Evolutionary conservation across 257 asterid species (phyloP).

Genomic region (Penstemon newberryi): DNA sequence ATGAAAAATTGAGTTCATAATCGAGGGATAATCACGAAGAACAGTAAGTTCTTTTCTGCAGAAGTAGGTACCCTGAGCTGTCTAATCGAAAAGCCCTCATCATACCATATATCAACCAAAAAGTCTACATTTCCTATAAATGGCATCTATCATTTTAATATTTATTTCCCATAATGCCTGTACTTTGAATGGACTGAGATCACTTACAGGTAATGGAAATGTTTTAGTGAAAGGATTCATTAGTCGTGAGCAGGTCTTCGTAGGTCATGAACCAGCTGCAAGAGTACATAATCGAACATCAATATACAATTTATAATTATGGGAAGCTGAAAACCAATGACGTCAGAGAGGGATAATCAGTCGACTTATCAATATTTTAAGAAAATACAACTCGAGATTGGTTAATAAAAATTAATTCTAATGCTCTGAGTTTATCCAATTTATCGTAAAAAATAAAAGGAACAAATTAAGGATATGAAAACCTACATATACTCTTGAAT

Average conservation of each 20-base stretch:
- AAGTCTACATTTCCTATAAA: constrained; percentile 83
- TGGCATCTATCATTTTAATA: background rate
- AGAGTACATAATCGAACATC: constrained; percentile 10
- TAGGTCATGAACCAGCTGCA: constrained; percentile 92
- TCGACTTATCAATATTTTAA: too few species aligned
- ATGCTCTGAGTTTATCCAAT: background rate
- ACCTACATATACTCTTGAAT: background rate
- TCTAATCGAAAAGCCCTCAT: constrained; percentile 85
- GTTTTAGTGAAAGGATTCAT: constrained; percentile 67
- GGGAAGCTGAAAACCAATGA: background rate
- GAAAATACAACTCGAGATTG: background rate
- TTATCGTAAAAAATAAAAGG: background rate
- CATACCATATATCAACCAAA: constrained; percentile 86
- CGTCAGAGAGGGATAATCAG: too few species aligned
- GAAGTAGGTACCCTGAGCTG: constrained; percentile 18
- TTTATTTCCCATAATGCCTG: background rate
- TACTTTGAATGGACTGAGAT: background rate
- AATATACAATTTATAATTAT: background rate
- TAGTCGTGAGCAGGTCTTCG: constrained; percentile 82
- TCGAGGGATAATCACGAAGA: constrained; percentile 1
- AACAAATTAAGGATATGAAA: background rate
- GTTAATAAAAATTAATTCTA: background rate
- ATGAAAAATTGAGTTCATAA: too few species aligned
- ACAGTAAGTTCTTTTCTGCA: constrained; percentile 13
- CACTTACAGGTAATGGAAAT: constrained; percentile 77